These are phyloP conservation scores for Notholithocarpus densiflorus DNA, from an alignment of 306 rosid species.

Conservation along the genomic window DNA sequence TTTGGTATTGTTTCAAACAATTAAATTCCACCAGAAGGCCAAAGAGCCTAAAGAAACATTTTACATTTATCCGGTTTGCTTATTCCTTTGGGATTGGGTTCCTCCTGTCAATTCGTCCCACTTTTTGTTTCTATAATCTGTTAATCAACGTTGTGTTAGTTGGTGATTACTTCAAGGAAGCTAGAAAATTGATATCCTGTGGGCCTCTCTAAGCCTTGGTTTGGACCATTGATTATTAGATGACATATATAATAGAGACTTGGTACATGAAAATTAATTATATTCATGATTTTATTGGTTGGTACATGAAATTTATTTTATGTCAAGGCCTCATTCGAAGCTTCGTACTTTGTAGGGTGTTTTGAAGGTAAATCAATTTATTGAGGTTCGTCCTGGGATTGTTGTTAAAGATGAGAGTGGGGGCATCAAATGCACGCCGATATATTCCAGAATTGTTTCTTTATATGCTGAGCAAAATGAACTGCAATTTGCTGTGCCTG, in stretches of 20 bases:
- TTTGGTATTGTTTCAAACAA: constrained; percentile 5
- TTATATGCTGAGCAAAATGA: constrained; percentile 88
- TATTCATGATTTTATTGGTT: neutral
- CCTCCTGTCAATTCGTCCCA: neutral
- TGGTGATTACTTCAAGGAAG: neutral
- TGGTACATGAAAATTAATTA: neutral
- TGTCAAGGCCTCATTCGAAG: constrained; percentile 7
- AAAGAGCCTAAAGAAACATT: neutral
- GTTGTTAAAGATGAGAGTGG: constrained; percentile 93
- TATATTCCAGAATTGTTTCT: constrained; percentile 93
- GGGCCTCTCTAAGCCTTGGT: neutral
- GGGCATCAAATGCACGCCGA: constrained; percentile 82
- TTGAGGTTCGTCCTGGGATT: constrained; percentile 98
- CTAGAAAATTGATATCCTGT: neutral
- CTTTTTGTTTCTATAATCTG: neutral
- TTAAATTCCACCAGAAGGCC: neutral
- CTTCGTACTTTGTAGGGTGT: constrained; percentile 66
- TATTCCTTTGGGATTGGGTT: neutral
- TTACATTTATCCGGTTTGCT: neutral
- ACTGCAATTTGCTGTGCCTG: constrained; percentile 95
- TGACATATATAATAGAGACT: neutral
- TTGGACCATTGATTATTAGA: neutral
- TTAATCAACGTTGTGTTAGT: neutral
- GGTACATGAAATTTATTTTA: neutral
- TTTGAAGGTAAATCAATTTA: constrained; percentile 83